Evolutionary conservation across 352 stramenopile genomes (phyloP), one percentile per base, ranked within the genome.

Genomic region (Thalassiosira ordinaria): DNA sequence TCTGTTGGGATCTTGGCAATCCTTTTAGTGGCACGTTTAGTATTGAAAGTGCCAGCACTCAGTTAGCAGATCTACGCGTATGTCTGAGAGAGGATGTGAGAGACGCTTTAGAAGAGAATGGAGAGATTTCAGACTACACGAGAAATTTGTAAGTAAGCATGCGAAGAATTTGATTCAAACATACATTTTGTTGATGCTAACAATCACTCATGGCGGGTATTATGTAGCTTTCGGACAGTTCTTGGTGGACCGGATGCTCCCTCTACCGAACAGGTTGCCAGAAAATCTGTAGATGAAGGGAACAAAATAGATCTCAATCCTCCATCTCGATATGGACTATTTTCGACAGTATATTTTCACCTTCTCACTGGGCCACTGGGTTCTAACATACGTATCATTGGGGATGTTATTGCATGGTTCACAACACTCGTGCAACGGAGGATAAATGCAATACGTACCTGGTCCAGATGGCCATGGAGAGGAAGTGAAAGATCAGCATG

Each of bases 1-100:
- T 85, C 16, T 78, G 62, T 68, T 57, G 60, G 27, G 73, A 85
- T 69, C 69, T 85, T 0, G 27, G 41, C 1, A 59, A 85, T 68
- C 78, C 73, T 18, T 82, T 82, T 35, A 64, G 51, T 26, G 78
- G 78, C 3, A 55, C 41, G 24, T 85, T 80, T 49, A 67, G 37
- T 57, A 78, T 85, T 47, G 56, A 52, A 14, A 60, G 46, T 20
- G 78, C 78, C 6, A 61, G 37, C 20, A 67, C 49, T 35, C 77
- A 84, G 41, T 39, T 84, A 29, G 69, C 29, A 29, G 70, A 76
- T 52, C 13, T 84, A 16, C 41, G 69, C n/a, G 24, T 67, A 37
- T 68, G 60, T 26, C 62, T 84, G 1, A 33, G 46, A 41, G 56
- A 71, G 33, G 77, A 84, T 53, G 39, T 84, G 11, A 56, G 49